Evolutionary conservation across 1,284 basidiomycete species (phyloP).

Genomic region (Sphagnurus paluster): DNA sequence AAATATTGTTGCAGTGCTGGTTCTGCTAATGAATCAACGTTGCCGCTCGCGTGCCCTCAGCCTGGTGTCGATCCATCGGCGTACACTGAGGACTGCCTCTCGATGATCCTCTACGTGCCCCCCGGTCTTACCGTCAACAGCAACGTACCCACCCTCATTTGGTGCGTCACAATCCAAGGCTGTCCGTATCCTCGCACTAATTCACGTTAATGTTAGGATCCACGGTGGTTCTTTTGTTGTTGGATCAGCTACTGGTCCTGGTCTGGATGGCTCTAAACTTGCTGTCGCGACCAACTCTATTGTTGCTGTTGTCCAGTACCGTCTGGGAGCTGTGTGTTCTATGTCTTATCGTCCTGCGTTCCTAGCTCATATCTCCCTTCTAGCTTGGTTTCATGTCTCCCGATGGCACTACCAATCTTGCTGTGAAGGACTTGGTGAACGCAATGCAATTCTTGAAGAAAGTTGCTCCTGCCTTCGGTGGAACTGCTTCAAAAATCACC

Average conservation of each 20-base stretch:
- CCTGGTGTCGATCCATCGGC: conserved; percentile 43
- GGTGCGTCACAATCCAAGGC: conserved; percentile 47
- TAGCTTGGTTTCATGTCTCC: conserved; percentile 79
- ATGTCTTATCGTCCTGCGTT: conserved; percentile 2
- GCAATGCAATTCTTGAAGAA: conserved; percentile 66
- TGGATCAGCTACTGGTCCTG: conserved; percentile 72
- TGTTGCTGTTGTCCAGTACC: conserved; percentile 85
- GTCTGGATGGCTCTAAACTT: conserved; percentile 77
- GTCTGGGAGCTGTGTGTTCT: conserved; percentile 70
- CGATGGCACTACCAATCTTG: conserved; percentile 67
- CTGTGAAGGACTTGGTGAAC: conserved; percentile 68
- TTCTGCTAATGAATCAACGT: conserved; percentile 46
- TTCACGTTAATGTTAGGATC: conserved; percentile 56
- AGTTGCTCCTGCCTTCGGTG: conserved; percentile 71
- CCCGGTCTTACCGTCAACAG: conserved; percentile 30
- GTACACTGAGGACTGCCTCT: conserved; percentile 77
- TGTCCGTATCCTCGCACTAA: neutral
- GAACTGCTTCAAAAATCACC: conserved; percentile 64
- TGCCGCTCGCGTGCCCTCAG: conserved; percentile 77
- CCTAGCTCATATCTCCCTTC: conserved; percentile 6
- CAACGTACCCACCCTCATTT: conserved; percentile 59
- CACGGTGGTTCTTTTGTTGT: conserved; percentile 83
- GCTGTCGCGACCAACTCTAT: conserved; percentile 74
- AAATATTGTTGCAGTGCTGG: conserved; percentile 41
- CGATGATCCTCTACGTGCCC: conserved; percentile 74